Base-by-base conservation (phyloP, 352 stramenopile genomes). In the Pythium aquatile region DNA sequence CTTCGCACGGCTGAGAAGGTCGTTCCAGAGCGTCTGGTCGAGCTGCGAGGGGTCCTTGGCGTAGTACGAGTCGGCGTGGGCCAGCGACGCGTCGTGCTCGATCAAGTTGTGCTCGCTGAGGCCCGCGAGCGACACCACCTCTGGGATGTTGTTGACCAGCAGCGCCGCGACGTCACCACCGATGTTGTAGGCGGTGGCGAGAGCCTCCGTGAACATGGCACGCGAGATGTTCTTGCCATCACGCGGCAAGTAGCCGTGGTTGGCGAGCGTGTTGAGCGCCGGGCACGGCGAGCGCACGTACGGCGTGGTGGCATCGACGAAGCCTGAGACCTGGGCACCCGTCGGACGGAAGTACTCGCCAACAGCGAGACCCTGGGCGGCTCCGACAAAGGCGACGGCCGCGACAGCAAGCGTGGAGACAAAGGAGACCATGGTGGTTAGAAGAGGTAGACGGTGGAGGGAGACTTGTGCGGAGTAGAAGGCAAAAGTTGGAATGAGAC, bases 161-260 rank as follows among this genome's bases (percentile, higher is more conserved):
- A 40, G 24, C 8, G 29, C 39, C 2, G 60, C 51, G 60, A 64
- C 39, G n/a, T 52, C 57, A 5, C 47, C 39, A 28, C 28, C 68
- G 16, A 71, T 39, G 49, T 72, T 66, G 26, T 88, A 63, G 32
- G 55, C 66, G 28, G 72, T 56, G 5, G 77, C 76, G 55, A 85
- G 60, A 17, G 52, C 49, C 26, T 53, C 32, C 39, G 81, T 69
- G 1, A 87, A 66, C 35, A 8, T 39, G 68, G 65, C 10, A 6
- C 49, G 24, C 20, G 66, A 74, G 55, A 86, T 61, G 64, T 79
- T 77, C 60, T 81, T 75, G 54, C 77, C 75, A 44, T 76, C 69
- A n/a, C 79, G 77, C 5, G 77, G 75, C 3, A 88, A 29, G 61
- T 83, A 75, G 33, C 74, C 77, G 68, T 88, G 77, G 70, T 88